These are phyloP conservation scores for Cutaneotrichosporon sp. DNA, from an alignment of 1,284 basidiomycete genomes.

Conservation along the genomic window DNA sequence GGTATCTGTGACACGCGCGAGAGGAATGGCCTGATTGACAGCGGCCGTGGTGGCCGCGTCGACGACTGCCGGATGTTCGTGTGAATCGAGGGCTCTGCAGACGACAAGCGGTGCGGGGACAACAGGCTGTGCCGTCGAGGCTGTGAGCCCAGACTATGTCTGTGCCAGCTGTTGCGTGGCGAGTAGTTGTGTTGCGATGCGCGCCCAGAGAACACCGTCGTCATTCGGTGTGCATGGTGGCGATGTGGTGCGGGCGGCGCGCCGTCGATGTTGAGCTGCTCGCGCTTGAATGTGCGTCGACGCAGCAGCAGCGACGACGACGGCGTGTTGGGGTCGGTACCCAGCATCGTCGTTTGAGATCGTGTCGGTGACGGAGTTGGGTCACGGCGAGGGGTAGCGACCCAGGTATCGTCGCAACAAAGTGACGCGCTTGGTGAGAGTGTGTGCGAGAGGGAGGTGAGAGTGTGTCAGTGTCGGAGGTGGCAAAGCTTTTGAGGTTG, in stretches of 20 bases:
- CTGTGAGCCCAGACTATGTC: no score
- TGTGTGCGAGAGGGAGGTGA: no score
- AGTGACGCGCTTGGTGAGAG: no score
- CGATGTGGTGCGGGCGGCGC: background rate
- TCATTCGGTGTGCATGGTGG: slow-evolving; percentile 5
- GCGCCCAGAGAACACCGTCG: background rate
- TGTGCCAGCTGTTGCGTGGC: no score
- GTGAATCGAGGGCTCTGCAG: background rate
- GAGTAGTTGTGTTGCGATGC: background rate
- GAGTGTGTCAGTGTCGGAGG: no score
- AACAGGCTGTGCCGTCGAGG: no score
- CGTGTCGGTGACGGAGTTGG: no score
- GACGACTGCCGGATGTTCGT: background rate
- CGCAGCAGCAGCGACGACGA: background rate
- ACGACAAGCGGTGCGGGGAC: no score
- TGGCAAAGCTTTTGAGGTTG: no score
- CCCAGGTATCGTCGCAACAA: no score
- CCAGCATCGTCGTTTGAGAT: no score
- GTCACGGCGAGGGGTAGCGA: no score
- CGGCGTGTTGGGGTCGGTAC: background rate
- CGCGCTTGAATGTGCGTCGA: background rate
- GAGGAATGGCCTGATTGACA: slow-evolving; percentile 1
- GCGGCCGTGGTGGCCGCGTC: background rate
- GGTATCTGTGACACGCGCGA: background rate
- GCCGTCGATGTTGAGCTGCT: background rate